Base-by-base conservation (phyloP, 176 grass and related monocot genomes). In the Oryza glaberrima region DNA sequence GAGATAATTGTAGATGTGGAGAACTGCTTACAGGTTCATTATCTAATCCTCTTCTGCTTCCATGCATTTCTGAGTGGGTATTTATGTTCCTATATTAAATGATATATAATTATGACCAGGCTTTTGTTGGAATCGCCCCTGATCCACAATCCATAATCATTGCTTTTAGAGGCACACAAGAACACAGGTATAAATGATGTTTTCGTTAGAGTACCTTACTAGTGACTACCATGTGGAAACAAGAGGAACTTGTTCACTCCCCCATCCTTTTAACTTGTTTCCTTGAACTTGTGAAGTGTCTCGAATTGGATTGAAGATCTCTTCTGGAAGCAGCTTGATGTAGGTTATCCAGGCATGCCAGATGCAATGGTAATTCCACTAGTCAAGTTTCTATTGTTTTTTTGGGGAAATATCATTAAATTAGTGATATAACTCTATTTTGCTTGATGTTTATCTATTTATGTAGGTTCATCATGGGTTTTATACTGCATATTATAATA, bases 291-390 rank as follows among this genome's bases (percentile, higher is more conserved):
- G 34, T 82, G 32, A 64, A 97, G 95, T 28, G 69, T 91, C 65
- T 78, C 76, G 47, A 94, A 97, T 75, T 94, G 95, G 95, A 89
- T 97, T 67, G 95, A 97, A 88, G 95, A 97, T 93, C 80, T 97
- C 58, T 97, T 94, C 76, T 97, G 90, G 90, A 94, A 91, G 89
- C 92, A 97, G 85, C 90, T 97, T n/a, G 90, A 97, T 97, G 88
- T 93, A 41, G 82, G 88, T 79, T 97, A 97, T 83, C 95, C 95
- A 54, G 95, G 95, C 84, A 94, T 97, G 92, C 92, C 92, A 69
- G 86, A 92, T 83, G 95, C 95, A 60, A 97, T 88, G 95, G 95
- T 95, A 86, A 46, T 3, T 51, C 43, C 6, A 38, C 46, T 45
- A 19, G 13, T 43, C 58, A 34, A 67, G 13, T 81, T 86, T 26